These are phyloP conservation scores for Ogataea henricii DNA, from an alignment of 805 yeast species.

Conservation along the genomic window DNA sequence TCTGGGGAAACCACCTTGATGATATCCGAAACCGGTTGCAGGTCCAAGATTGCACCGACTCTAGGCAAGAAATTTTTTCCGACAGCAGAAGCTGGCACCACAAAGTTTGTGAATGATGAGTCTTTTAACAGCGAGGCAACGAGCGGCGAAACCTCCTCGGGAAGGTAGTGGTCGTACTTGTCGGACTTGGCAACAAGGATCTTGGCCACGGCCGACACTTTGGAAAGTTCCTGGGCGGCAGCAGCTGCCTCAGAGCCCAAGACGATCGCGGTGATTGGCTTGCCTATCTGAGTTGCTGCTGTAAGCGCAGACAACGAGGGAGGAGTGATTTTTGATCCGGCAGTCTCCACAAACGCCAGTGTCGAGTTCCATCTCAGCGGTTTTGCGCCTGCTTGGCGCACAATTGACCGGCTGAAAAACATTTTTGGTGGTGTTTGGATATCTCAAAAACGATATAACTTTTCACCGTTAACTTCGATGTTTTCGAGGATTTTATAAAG, in stretches of 20 bases:
- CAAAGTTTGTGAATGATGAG: constrained; percentile 63
- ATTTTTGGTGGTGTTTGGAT: not conserved
- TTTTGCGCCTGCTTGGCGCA: constrained; percentile 7
- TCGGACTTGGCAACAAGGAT: constrained; percentile 59
- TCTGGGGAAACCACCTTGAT: constrained; percentile 62
- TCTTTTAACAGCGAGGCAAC: constrained; percentile 47
- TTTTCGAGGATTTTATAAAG: too few species aligned
- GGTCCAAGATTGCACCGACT: constrained; percentile 78
- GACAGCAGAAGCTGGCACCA: constrained; percentile 80
- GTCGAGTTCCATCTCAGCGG: constrained; percentile 61
- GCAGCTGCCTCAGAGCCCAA: constrained; percentile 62
- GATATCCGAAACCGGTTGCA: constrained; percentile 87
- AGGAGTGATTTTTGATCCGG: constrained; percentile 57
- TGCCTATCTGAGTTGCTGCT: constrained; percentile 77
- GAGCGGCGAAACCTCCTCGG: constrained; percentile 81
- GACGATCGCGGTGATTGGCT: constrained; percentile 78
- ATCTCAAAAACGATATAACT: too few species aligned
- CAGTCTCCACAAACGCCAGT: constrained; percentile 72
- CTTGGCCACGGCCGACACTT: constrained; percentile 54
- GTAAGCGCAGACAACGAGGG: constrained; percentile 69
- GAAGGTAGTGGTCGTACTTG: constrained; percentile 67
- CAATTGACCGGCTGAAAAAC: constrained; percentile 7
- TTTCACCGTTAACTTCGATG: constrained; percentile 1
- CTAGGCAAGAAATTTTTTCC: constrained; percentile 89
- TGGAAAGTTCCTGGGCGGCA: constrained; percentile 53